Conservation (phyloP, 257 asterid genomes). For the Gynochthodes officinalis region DNA sequence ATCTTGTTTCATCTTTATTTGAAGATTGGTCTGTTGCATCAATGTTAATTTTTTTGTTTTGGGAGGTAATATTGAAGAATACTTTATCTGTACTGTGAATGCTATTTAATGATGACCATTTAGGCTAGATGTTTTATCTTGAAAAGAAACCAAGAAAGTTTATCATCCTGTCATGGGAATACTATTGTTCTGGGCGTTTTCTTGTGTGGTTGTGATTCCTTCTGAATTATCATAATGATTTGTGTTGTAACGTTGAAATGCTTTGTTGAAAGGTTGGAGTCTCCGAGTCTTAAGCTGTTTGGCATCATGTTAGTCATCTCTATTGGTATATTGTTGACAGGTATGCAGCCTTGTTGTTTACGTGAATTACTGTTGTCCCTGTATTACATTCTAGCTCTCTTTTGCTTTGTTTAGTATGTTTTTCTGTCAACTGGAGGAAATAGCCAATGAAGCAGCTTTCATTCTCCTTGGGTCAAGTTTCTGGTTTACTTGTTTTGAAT, state of each 20-base stretch:
- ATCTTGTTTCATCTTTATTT: too few species aligned
- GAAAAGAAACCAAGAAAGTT: background rate
- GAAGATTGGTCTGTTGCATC: background rate
- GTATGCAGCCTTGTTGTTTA: constrained; percentile 33
- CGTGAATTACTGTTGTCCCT: background rate
- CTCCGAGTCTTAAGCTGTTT: constrained; percentile 90
- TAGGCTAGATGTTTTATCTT: background rate
- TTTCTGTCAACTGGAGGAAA: background rate
- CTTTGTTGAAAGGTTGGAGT: constrained; percentile 69
- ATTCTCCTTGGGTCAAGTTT: constrained; percentile 2
- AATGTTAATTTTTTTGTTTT: too few species aligned
- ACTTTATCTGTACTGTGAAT: background rate
- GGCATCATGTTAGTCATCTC: constrained; percentile 83
- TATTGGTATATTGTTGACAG: constrained; percentile 81
- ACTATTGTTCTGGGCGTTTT: constrained; percentile 1
- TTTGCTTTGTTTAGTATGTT: background rate
- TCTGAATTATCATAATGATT: constrained; percentile 3
- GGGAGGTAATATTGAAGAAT: background rate
- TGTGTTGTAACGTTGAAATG: constrained; percentile 22
- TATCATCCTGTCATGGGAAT: background rate
- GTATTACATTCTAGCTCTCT: background rate
- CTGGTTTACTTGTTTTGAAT: background rate
- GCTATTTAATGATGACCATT: background rate
- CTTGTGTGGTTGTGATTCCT: background rate
- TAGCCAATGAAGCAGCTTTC: background rate